phyloP scores from a whole-genome alignment of 2,329 filamentous ascomycete genomes.

The Curvularia hawaiiensis region DNA sequence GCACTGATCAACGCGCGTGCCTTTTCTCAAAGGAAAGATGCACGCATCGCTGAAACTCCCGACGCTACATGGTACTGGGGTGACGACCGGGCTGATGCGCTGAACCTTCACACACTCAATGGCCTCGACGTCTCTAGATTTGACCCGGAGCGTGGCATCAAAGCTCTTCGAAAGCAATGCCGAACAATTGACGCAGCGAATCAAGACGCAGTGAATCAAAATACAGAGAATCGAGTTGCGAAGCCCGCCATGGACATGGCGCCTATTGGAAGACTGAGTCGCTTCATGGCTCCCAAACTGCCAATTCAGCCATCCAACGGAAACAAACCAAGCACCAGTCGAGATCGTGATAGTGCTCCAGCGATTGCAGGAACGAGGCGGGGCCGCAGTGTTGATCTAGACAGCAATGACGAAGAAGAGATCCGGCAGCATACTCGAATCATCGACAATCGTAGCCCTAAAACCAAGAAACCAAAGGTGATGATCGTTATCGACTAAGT shows the following conservation, averaged over 20 bases:
- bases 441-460: neutral
- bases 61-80: slow-evolving; percentile 62
- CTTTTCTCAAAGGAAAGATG: slow-evolving; percentile 54
- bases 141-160: slow-evolving; percentile 52
- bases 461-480: slow-evolving; percentile 25
- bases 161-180: slow-evolving; percentile 54
- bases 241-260: neutral
- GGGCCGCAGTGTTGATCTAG: slow-evolving; percentile 13
- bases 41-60: slow-evolving; percentile 48
- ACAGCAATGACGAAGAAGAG: slow-evolving; percentile 25
- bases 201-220: neutral
- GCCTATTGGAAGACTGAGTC: slow-evolving; percentile 9
- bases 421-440: slow-evolving; percentile 19
- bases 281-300: slow-evolving; percentile 30
- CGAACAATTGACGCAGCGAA: slow-evolving; percentile 49
- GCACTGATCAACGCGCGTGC: slow-evolving; percentile 54
- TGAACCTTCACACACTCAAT: slow-evolving; percentile 62
- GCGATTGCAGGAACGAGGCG: slow-evolving; percentile 18
- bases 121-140: slow-evolving; percentile 56
- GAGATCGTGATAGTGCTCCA: neutral
- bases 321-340: neutral
- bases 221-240: slow-evolving; percentile 3
- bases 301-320: slow-evolving; percentile 6
- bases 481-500: slow-evolving; percentile 28
- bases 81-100: slow-evolving; percentile 60